Conservation (phyloP, 306 rosid genomes). For the Dalbergia oliveri region DNA sequence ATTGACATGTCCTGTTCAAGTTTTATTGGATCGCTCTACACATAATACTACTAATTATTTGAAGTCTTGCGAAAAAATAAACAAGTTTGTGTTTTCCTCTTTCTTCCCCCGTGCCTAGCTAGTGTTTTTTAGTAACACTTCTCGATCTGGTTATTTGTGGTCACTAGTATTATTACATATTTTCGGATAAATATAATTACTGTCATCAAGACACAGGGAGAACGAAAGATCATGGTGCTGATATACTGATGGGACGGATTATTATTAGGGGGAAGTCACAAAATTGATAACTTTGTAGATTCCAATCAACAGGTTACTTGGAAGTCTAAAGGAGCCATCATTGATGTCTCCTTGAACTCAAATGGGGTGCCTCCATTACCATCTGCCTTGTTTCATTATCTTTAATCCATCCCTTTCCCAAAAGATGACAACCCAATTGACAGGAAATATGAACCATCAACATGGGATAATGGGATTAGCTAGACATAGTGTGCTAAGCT, state of each 20-base stretch:
- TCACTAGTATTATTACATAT: not conserved
- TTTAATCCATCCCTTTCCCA: conserved; percentile 38
- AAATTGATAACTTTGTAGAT: conserved; percentile 43
- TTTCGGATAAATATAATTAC: not conserved
- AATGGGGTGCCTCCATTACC: conserved; percentile 21
- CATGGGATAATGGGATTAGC: conserved; percentile 56
- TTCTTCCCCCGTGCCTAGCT: not conserved
- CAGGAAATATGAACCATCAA: conserved; percentile 54
- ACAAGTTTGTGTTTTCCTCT: not conserved
- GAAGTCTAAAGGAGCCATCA: conserved; percentile 46
- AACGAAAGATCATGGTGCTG: not conserved
- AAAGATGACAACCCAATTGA: conserved; percentile 60
- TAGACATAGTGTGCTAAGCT: conserved; percentile 52
- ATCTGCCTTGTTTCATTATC: conserved; percentile 36
- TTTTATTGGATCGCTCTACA: not conserved
- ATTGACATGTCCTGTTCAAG: not conserved
- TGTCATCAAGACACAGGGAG: not conserved
- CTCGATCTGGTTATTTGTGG: not conserved
- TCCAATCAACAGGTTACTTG: conserved; percentile 38
- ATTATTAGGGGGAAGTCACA: conserved; percentile 26
- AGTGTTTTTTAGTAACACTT: not conserved
- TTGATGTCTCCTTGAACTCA: conserved; percentile 51
- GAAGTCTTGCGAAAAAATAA: not conserved
- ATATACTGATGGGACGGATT: conserved; percentile 39
- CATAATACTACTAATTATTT: not conserved